Evolutionary conservation across 768 basidiomycete species (phyloP), one percentile per base, ranked within the genome.

Genomic region (Neoboletus brunneissimus): DNA sequence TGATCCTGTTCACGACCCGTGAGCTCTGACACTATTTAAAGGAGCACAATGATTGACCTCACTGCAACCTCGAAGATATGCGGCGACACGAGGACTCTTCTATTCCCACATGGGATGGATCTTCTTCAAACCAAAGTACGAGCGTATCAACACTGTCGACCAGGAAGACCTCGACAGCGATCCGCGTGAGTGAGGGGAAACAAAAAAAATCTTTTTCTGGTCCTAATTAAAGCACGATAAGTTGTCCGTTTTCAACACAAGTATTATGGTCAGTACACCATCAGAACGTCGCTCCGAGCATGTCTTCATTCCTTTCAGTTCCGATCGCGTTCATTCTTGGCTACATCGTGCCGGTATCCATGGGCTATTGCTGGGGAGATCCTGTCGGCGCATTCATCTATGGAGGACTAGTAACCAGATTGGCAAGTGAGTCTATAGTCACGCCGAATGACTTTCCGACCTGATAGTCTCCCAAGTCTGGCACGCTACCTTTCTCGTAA

Each of bases 1-100:
- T 15, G 57, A 58, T n/a, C 57, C 55, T 46, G 20, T 46, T 12
- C 55, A 58, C n/a, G 55, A 58, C 32, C 57, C 57, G 57, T 57
- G 40, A 58, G 56, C 18, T 27, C 23, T 44, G 29, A 43, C 29
- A 20, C 31, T 8, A 35, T 27, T 31, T 44, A 34, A 35, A 27
- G 27, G 6, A 7, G 12, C 34, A 43, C 32, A 25, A 22, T 9
- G 1, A 29, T 22, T 43, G 35, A 49, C n/a, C 42, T 47, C 22
- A 31, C 41, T 20, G 18, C 27, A 3, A 47, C 7, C 32, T 16
- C 9, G 22, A 58, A 58, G 57, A n/a, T 58, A 58, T 11, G 56
- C 57, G 2, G 56, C 56, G 2, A 58, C 57, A 20, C 48, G 56
- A 58, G 44, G 57, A 4, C 29, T 58, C 7, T 37, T 58, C 8